phyloP scores from a whole-genome alignment of 1,139 yeast genomes.

The Debaryomyces sp. region DNA sequence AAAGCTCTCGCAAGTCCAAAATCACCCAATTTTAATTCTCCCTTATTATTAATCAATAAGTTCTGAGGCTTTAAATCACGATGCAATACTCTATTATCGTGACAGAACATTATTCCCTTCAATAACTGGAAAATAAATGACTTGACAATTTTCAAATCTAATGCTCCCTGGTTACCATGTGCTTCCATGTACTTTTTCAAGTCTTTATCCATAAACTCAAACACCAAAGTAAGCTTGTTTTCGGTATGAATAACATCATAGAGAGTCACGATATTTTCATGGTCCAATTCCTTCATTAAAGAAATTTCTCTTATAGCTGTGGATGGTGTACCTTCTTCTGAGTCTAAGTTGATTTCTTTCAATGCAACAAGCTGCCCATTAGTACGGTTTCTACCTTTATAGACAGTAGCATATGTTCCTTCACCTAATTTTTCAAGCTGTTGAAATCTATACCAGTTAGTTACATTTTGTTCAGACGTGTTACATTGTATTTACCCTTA shows the following conservation, averaged over 20 bases:
- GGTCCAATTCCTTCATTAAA: conserved; percentile 92
- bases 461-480: conserved; percentile 6
- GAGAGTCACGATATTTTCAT: conserved; percentile 88
- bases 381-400: conserved; percentile 89
- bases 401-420: conserved; percentile 98
- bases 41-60: conserved; percentile 81
- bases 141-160: conserved; percentile 78
- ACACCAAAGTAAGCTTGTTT: conserved; percentile 89
- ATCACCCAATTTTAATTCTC: conserved; percentile 93
- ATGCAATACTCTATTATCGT: conserved; percentile 91
- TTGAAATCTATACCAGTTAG: conserved; percentile 38
- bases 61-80: conserved; percentile 97
- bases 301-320: conserved; percentile 97
- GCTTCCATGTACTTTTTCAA: conserved; percentile 93
- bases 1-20: conserved; percentile 97
- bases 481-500: not conserved
- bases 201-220: conserved; percentile 93
- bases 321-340: conserved; percentile 98
- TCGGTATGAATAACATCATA: conserved; percentile 97
- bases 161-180: conserved; percentile 79
- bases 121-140: conserved; percentile 91
- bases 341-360: conserved; percentile 90
- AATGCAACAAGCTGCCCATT: conserved; percentile 94
- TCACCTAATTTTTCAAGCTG: conserved; percentile 91
- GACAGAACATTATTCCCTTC: conserved; percentile 92